Evolutionary conservation across 805 yeast genomes (phyloP).

Genomic region (Metschnikowia amazonensis): DNA sequence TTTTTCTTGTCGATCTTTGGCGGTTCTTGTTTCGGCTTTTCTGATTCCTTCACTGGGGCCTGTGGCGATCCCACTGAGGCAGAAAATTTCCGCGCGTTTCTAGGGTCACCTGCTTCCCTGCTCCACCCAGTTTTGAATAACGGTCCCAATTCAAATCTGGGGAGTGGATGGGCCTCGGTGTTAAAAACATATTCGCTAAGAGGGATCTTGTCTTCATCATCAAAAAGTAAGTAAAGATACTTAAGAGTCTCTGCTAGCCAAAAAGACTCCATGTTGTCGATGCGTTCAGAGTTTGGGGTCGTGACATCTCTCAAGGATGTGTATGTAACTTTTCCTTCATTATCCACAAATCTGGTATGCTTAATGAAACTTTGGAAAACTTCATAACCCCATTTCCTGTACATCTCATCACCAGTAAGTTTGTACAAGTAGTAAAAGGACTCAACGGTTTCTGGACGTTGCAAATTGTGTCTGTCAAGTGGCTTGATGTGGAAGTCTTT

Average conservation of each 20-base stretch:
- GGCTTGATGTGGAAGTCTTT: constrained; percentile 68
- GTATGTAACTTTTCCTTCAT: constrained; percentile 47
- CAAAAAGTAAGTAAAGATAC: constrained; percentile 50
- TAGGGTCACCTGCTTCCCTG: constrained; percentile 29
- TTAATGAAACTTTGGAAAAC: constrained; percentile 69
- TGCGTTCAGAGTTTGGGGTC: constrained; percentile 43
- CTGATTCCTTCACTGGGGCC: constrained; percentile 1
- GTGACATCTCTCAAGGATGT: constrained; percentile 69
- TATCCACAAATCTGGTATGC: constrained; percentile 47
- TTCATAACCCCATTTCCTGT: constrained; percentile 87
- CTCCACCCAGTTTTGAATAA: constrained; percentile 61
- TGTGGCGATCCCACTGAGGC: constrained; percentile 17
- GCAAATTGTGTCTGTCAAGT: constrained; percentile 76
- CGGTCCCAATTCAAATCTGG: constrained; percentile 54
- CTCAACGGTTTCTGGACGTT: constrained; percentile 93
- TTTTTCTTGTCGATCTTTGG: constrained; percentile 27
- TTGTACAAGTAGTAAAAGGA: constrained; percentile 76
- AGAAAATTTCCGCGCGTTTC: constrained; percentile 12
- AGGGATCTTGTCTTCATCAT: constrained; percentile 59
- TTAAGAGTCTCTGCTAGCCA: constrained; percentile 94
- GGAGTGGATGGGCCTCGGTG: constrained; percentile 93
- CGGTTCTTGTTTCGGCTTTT: constrained; percentile 6
- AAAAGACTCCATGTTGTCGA: constrained; percentile 84
- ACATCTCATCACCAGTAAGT: constrained; percentile 73
- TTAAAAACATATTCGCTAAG: constrained; percentile 72